phyloP scores from a whole-genome alignment of 495 filamentous ascomycete genomes.

The Penicillium desertorum region DNA sequence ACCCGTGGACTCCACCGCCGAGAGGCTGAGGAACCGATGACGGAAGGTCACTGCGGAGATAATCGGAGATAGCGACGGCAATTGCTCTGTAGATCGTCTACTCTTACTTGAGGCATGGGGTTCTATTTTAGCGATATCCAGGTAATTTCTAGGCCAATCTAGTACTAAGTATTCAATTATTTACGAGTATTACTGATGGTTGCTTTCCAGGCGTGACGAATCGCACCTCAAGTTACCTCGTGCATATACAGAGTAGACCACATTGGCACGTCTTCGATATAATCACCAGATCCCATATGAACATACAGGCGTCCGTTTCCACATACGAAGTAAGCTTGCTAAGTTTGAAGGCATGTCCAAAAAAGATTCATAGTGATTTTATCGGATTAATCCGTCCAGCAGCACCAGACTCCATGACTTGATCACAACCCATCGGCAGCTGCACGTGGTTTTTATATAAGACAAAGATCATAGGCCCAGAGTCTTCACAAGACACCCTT shows the following conservation, averaged over 20 bases:
- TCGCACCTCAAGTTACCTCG: neutral
- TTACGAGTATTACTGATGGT: neutral
- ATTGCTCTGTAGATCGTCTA: neutral
- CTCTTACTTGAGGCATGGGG: neutral
- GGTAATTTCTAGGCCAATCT: neutral
- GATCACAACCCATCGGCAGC: neutral
- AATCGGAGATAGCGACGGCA: constrained; percentile 36
- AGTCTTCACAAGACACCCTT: constrained; percentile 71
- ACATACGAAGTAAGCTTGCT: neutral
- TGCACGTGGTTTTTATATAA: neutral
- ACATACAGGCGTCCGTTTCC: neutral
- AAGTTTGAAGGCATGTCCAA: neutral
- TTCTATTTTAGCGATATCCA: neutral
- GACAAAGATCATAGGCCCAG: neutral
- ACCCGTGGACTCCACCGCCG: neutral
- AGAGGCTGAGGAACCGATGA: constrained; percentile 19
- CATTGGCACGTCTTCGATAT: neutral
- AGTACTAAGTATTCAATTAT: neutral
- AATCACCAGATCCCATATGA: neutral
- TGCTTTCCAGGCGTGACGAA: neutral
- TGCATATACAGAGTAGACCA: neutral
- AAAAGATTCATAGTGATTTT: neutral
- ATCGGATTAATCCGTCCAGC: constrained; percentile 3
- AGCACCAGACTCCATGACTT: neutral
- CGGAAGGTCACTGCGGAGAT: constrained; percentile 33